These are phyloP conservation scores for Diaporthe destruens DNA, from an alignment of 2,329 filamentous ascomycete genomes.

Conservation along the genomic window DNA sequence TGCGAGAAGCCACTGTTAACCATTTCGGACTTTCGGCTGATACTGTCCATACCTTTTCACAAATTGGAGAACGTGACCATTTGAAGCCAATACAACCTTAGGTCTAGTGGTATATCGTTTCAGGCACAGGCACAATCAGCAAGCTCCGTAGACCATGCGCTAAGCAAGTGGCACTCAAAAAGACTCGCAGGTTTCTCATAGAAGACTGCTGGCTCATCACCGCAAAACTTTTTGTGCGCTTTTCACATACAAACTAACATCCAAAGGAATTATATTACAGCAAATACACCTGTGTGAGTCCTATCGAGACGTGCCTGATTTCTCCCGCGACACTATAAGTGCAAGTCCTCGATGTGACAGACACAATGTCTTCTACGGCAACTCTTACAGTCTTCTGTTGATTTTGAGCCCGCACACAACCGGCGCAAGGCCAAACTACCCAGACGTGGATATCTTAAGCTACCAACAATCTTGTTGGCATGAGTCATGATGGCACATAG, in stretches of 20 bases:
- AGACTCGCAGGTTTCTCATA: not conserved
- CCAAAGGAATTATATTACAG: not conserved
- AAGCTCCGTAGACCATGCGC: not conserved
- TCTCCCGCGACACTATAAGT: not conserved
- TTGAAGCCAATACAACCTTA: not conserved
- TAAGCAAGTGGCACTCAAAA: not conserved
- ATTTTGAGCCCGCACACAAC: not conserved
- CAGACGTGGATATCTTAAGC: not conserved
- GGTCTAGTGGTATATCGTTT: not conserved
- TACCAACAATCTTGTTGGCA: too few species aligned
- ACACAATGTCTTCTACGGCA: not conserved
- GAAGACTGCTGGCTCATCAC: not conserved
- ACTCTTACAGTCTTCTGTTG: not conserved
- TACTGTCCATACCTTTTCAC: not conserved
- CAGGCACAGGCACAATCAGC: not conserved
- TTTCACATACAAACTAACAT: not conserved
- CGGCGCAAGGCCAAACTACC: not conserved
- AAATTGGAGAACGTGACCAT: not conserved
- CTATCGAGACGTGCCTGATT: not conserved
- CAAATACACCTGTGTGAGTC: not conserved
- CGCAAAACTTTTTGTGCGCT: not conserved
- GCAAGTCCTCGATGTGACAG: not conserved
- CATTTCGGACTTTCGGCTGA: not conserved
- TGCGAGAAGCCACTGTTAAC: not conserved
- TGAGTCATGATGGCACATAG: not conserved